These are phyloP conservation scores for Backusella luteola DNA, from an alignment of 192 early-diverging fungal genomes.

Conservation along the genomic window DNA sequence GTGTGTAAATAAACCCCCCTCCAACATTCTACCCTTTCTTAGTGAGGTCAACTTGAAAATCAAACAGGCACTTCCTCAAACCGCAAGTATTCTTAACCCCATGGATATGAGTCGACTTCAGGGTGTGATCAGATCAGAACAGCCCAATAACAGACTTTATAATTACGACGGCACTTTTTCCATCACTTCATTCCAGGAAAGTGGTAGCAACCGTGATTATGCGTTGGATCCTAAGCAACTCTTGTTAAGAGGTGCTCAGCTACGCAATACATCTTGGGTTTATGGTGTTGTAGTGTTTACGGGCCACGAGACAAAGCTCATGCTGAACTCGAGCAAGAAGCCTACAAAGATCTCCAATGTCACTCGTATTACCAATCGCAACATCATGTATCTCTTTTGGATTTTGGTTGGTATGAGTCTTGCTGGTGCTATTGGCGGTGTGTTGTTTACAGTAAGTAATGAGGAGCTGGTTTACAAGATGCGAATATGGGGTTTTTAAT, in stretches of 20 bases:
- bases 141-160: conserved; percentile 94
- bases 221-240: conserved; percentile 90
- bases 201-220: conserved; percentile 58
- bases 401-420: conserved; percentile 83
- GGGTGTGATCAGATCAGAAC: conserved; percentile 87
- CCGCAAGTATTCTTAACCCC: conserved; percentile 70
- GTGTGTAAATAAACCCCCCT: background rate
- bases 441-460: conserved; percentile 50
- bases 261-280: conserved; percentile 93
- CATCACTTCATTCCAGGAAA: conserved; percentile 44
- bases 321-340: conserved; percentile 88
- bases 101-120: conserved; percentile 57
- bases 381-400: conserved; percentile 91
- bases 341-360: conserved; percentile 92
- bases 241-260: conserved; percentile 89
- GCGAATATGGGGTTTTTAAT: background rate
- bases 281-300: conserved; percentile 93
- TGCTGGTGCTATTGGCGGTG: conserved; percentile 82
- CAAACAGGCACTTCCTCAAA: conserved; percentile 89
- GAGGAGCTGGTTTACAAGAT: background rate
- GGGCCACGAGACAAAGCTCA: conserved; percentile 96
- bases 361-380: conserved; percentile 85
- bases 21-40: background rate
- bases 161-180: conserved; percentile 87
- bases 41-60: conserved; percentile 98